These are phyloP conservation scores for Phytomonas sp. DNA, from an alignment of 208 protist genomes.

Conservation along the genomic window DNA sequence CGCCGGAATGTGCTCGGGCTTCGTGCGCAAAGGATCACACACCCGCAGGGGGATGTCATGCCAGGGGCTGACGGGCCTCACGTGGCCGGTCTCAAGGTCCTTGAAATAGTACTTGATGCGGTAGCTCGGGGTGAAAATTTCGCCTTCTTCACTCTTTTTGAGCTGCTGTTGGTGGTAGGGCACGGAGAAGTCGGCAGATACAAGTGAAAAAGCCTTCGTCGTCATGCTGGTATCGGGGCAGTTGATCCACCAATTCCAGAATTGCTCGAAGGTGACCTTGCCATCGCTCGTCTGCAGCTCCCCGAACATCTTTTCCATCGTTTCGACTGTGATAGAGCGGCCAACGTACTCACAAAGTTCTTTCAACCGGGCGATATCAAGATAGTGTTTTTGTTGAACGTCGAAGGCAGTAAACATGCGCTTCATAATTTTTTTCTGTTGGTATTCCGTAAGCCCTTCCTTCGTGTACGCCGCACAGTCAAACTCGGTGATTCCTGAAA, in stretches of 20 bases:
- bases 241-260: slow-evolving; percentile 79
- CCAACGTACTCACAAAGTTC: slow-evolving; percentile 78
- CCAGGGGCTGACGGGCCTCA: slow-evolving; percentile 85
- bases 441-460: slow-evolving; percentile 52
- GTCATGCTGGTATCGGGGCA: slow-evolving; percentile 36
- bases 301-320: slow-evolving; percentile 43
- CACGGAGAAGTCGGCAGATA: slow-evolving; percentile 82
- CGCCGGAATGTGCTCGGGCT: slow-evolving; percentile 61
- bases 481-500: slow-evolving; percentile 42
- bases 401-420: slow-evolving; percentile 88
- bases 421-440: slow-evolving; percentile 76
- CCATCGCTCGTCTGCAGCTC: slow-evolving; percentile 43
- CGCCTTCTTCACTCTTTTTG: slow-evolving; percentile 63
- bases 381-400: slow-evolving; percentile 65
- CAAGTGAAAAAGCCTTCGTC: slow-evolving; percentile 71
- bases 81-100: slow-evolving; percentile 66
- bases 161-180: slow-evolving; percentile 90
- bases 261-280: slow-evolving; percentile 75
- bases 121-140: slow-evolving; percentile 89
- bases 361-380: slow-evolving; percentile 51
- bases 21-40: slow-evolving; percentile 80
- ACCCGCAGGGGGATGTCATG: slow-evolving; percentile 89
- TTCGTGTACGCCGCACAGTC: slow-evolving; percentile 81
- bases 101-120: slow-evolving; percentile 88
- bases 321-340: slow-evolving; percentile 23